These are phyloP conservation scores for Saprolegnia diclina DNA, from an alignment of 352 stramenopile genomes.

Conservation along the genomic window DNA sequence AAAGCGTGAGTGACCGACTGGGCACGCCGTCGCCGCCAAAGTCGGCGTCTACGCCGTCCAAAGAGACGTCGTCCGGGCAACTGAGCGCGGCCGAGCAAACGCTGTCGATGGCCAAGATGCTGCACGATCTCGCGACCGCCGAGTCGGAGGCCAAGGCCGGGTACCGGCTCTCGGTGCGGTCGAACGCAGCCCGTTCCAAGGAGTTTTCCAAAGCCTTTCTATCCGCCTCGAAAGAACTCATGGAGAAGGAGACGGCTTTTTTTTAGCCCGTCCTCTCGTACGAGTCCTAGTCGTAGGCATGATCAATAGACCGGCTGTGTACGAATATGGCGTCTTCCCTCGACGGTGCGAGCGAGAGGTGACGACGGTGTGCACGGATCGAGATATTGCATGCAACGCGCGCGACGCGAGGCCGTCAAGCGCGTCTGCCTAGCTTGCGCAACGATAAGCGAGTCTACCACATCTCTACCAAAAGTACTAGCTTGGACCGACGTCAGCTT, in stretches of 20 bases:
- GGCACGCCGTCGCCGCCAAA: slow-evolving; percentile 29
- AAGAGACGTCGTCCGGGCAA: slow-evolving; percentile 38
- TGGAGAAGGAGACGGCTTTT: slow-evolving; percentile 56
- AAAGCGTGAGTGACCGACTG: slow-evolving; percentile 27
- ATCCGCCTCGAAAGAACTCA: slow-evolving; percentile 56
- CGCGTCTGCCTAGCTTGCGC: too few species aligned
- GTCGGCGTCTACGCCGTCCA: slow-evolving; percentile 36
- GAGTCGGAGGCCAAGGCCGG: slow-evolving; percentile 58
- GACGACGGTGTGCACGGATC: too few species aligned
- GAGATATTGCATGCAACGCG: too few species aligned
- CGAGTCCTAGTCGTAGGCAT: background rate
- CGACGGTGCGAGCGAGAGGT: too few species aligned
- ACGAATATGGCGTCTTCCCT: background rate
- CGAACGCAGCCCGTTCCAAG: slow-evolving; percentile 40
- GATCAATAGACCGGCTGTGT: background rate
- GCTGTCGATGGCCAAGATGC: slow-evolving; percentile 65
- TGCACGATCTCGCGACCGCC: slow-evolving; percentile 63
- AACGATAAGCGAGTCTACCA: too few species aligned
- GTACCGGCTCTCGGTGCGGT: slow-evolving; percentile 53
- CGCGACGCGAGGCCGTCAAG: too few species aligned
- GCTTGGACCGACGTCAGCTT: too few species aligned
- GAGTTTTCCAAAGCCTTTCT: slow-evolving; percentile 71
- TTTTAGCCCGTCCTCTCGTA: background rate
- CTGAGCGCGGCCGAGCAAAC: slow-evolving; percentile 64
- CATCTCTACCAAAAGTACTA: too few species aligned